These are phyloP conservation scores for Pestalotiopsis sp. DNA, from an alignment of 2,329 filamentous ascomycete genomes.

Conservation along the genomic window DNA sequence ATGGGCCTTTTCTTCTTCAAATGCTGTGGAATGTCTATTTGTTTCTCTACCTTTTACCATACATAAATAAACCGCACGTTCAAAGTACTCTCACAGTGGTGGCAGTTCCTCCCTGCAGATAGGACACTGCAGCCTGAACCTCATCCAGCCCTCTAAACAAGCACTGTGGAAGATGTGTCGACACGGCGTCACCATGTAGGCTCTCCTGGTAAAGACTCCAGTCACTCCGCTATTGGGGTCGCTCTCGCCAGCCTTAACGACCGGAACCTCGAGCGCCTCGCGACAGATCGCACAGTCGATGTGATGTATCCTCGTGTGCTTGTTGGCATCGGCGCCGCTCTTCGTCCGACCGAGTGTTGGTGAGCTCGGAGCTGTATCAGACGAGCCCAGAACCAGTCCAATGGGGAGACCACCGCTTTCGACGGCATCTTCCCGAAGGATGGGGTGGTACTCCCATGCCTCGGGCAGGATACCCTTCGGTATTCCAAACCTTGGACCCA, in stretches of 20 bases:
- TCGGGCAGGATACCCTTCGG: constrained; percentile 67
- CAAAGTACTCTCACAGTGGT: constrained; percentile 58
- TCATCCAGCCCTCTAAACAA: constrained; percentile 96
- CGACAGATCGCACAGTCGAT: constrained; percentile 97
- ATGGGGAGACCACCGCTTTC: constrained; percentile 82
- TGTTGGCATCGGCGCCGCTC: constrained; percentile 26
- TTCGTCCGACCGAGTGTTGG: constrained; percentile 32
- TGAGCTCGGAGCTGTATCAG: constrained; percentile 23
- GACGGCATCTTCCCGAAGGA: constrained; percentile 78
- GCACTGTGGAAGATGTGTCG: constrained; percentile 91
- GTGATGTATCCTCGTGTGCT: constrained; percentile 41
- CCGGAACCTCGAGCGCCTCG: constrained; percentile 85
- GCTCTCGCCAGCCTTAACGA: constrained; percentile 62
- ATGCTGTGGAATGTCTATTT: no score
- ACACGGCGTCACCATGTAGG: constrained; percentile 98
- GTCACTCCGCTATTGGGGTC: constrained; percentile 52
- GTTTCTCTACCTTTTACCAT: no score
- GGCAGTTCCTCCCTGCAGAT: constrained; percentile 91
- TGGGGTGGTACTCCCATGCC: constrained; percentile 93
- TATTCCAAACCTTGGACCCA: constrained; percentile 87
- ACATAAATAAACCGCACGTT: background rate
- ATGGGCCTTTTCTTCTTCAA: background rate
- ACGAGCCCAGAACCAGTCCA: constrained; percentile 63
- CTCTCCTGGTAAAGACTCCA: constrained; percentile 73
- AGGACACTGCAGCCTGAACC: constrained; percentile 87